A percentile compares a stretch with the other conserved stretches of the same genome.
These are phyloP conservation scores for Bruguiera gymnorhiza DNA, from an alignment of 345 rosid species.

Conservation along the genomic window DNA sequence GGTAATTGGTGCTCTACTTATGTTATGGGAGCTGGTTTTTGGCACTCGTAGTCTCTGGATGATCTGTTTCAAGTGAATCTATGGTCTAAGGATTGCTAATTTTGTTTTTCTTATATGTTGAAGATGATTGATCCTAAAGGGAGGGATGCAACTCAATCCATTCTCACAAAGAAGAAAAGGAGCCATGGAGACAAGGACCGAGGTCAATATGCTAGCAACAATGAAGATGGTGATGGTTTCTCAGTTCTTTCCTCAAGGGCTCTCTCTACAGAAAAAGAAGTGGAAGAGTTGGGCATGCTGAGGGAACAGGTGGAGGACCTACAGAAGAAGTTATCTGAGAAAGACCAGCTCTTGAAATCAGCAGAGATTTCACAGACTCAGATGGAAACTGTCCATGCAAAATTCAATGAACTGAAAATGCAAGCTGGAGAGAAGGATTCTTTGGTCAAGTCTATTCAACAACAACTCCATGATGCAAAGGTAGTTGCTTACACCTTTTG, in stretches of 20 bases:
- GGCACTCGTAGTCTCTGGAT: not conserved
- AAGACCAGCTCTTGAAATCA: slow-evolving; percentile 79
- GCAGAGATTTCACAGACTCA: slow-evolving; percentile 51
- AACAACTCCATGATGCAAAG: slow-evolving; percentile 86
- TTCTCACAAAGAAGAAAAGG: slow-evolving; percentile 64
- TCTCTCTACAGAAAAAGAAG: slow-evolving; percentile 48
- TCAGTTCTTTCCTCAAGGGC: slow-evolving; percentile 46
- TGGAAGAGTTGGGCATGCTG: slow-evolving; percentile 58
- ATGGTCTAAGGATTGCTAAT: not conserved
- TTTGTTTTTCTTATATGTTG: slow-evolving; percentile 14
- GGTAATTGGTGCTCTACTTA: too few relatives aligned
- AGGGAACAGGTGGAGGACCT: slow-evolving; percentile 76
- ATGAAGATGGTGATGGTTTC: slow-evolving; percentile 48
- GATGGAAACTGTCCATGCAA: slow-evolving; percentile 41
- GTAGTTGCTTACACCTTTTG: slow-evolving; percentile 27
- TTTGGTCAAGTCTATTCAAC: slow-evolving; percentile 62
- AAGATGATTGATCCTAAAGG: slow-evolving; percentile 55
- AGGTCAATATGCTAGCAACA: slow-evolving; percentile 31
- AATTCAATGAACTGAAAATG: slow-evolving; percentile 58
- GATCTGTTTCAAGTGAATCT: not conserved
- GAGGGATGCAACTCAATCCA: slow-evolving; percentile 56
- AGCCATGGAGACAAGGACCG: slow-evolving; percentile 53
- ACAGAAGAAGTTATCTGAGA: slow-evolving; percentile 62
- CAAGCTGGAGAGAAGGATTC: slow-evolving; percentile 64
- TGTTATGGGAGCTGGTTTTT: not conserved